Evolutionary conservation across 345 rosid genomes (phyloP).

Genomic region (Acer negundo): DNA sequence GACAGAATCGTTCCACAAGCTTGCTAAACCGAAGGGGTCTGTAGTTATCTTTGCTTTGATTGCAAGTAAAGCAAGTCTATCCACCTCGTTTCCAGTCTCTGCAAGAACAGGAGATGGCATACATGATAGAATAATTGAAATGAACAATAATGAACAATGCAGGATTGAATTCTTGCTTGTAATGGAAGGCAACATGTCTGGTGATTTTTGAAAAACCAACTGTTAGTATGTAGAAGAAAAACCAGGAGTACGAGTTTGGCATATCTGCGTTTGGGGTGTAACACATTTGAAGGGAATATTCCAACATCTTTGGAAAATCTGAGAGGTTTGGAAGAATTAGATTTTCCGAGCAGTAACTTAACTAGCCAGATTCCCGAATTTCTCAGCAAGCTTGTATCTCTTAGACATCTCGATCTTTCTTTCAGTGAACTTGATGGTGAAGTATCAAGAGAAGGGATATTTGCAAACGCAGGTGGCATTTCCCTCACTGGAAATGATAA

Average conservation of each 20-base stretch:
- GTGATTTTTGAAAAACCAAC: neutral
- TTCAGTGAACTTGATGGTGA: constrained; percentile 22
- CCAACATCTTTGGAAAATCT: too few species aligned
- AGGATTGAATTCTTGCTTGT: neutral
- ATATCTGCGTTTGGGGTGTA: too few species aligned
- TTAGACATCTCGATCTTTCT: constrained; percentile 22
- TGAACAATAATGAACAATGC: neutral
- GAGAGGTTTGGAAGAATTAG: too few species aligned
- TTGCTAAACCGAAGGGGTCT: constrained; percentile 16
- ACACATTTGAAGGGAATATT: too few species aligned
- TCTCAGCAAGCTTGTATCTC: constrained; percentile 7
- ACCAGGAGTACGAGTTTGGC: too few species aligned
- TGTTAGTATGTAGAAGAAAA: too few species aligned
- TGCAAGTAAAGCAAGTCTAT: constrained; percentile 23
- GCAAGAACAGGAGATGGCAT: neutral
- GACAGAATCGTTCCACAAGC: constrained; percentile 26
- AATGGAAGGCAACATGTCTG: neutral
- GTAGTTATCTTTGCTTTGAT: constrained; percentile 12
- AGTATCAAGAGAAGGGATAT: constrained; percentile 22
- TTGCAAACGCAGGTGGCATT: constrained; percentile 20
- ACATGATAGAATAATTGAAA: neutral
- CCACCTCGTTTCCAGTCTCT: constrained; percentile 4
- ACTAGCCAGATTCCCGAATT: constrained; percentile 17
- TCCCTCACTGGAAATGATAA: constrained; percentile 20
- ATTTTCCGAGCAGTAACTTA: too few species aligned